phyloP scores from a whole-genome alignment of 495 filamentous ascomycete species.

The Rhypophila decipiens region DNA sequence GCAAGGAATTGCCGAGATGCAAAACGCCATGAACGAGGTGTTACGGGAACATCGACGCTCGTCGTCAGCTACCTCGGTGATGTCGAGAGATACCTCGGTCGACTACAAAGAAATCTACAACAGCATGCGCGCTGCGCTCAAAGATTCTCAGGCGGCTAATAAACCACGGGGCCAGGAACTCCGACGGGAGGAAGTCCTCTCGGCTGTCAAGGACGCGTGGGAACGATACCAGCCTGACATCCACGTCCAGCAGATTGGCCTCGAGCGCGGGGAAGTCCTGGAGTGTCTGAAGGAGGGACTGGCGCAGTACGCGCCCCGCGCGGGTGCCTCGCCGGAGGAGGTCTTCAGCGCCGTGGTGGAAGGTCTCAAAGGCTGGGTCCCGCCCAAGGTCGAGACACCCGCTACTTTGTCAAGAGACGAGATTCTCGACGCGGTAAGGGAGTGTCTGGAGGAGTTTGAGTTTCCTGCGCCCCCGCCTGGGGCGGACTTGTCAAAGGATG shows the following conservation, averaged over 20 bases:
- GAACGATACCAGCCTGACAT: conserved; percentile 90
- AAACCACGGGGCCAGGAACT: conserved; percentile 33
- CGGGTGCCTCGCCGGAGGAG: conserved; percentile 64
- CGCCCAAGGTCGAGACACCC: conserved; percentile 60
- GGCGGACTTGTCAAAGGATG: conserved; percentile 27
- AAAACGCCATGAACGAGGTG: conserved; percentile 67
- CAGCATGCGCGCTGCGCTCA: conserved; percentile 69
- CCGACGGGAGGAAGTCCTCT: conserved; percentile 70
- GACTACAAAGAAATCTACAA: conserved; percentile 77
- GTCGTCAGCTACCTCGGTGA: conserved; percentile 38
- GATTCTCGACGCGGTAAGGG: conserved; percentile 65
- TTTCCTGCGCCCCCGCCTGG: conserved; percentile 38
- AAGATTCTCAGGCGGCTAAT: conserved; percentile 56
- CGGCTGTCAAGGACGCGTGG: conserved; percentile 81
- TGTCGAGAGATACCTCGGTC: conserved; percentile 29
- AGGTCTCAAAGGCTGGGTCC: conserved; percentile 69
- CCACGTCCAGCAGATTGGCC: conserved; percentile 77
- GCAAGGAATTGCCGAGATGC: conserved; percentile 71
- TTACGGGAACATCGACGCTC: conserved; percentile 69
- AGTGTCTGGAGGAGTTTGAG: conserved; percentile 71
- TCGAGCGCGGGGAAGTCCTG: conserved; percentile 83
- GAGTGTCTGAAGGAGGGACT: conserved; percentile 78
- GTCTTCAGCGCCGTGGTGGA: conserved; percentile 76
- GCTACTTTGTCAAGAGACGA: conserved; percentile 69
- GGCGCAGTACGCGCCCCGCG: conserved; percentile 60